Evolutionary conservation across 495 filamentous ascomycete species (phyloP), one percentile per base, ranked within the genome.

Genomic region (Xylaria nigripes): DNA sequence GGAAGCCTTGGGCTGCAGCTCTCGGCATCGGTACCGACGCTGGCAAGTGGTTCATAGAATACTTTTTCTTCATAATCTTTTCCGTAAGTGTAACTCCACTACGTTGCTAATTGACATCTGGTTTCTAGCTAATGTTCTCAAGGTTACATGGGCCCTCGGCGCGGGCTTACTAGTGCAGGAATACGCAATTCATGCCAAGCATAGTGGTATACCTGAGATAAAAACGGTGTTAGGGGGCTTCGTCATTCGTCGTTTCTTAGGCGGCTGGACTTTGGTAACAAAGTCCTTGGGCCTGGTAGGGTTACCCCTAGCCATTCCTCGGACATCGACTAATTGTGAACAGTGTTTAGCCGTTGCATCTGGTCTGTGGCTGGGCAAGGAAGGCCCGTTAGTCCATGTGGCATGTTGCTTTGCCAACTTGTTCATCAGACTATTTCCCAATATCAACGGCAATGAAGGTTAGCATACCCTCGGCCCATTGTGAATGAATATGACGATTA

Each of bases 331-430:
- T 68, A 57, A 74, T 56, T 60, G 42, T 25, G 16, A 60, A 6
- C 48, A 89, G 88, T 94, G 93, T 69, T 80, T 98, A 40, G 85
- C 93, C 23, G 94, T 96, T 58, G 89, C 90, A 57, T 97, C 93
- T 18, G 94, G 93, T 13, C 79, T 98, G 71, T 98, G 93, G 93
- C 70, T 98, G n/a, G 93, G 93, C 18, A 98, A 98, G 66, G 93
- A 98, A 76, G 93, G 93, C 4, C 93, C 93, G 8, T 74, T 98
- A 30, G 94, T 98, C 0, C 93, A 98, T 70, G 94, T 98, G 38
- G 92, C 94, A 50, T 98, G 93, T 68, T 98, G 93, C 66, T 96
- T 90, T 65, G 92, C 94, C 24, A 97, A 94, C 66, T 73, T 97
- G 6, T 87, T 97, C 54, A 95, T 95, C 83, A 95, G 93, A 66